Base-by-base conservation (phyloP, 805 yeast species). In the Wickerhamiella vanderwaltii region DNA sequence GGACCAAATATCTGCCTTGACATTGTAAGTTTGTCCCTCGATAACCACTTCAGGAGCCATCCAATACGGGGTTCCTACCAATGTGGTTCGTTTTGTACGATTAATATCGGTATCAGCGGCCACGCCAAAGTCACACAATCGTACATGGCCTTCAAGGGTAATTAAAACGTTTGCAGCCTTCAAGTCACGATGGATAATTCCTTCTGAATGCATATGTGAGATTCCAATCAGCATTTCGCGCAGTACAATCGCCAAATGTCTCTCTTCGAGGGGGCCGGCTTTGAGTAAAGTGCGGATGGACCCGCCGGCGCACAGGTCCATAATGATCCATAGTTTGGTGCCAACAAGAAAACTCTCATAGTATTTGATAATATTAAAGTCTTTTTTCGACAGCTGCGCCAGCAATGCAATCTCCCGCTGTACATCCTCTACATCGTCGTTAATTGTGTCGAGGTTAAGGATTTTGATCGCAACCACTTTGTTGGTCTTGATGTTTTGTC, bases 251-350 rank as follows among this genome's bases (percentile, higher is more conserved):
- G 87, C 79, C 28, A 82, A 75, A 56, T 81, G 79, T 53, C 69
- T 69, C 55, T 91, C 99, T 47, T 86, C 95, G 29, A 93, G 69
- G 28, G 73, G 74, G 0, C 98, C 98, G 0, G 96, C 86, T 53
- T 78, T 74, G 44, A 88, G 55, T 35, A 91, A 64, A 1, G 95
- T 83, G 48, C 98, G 69, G 43, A 84, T 73, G 1, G 94, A 81
- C 0, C 99, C 99, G 12, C 98, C 99, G 1, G 94, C 91, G 61
- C 97, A 88, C 55, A 82, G 75, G 56, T 91, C 99, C 96, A 91
- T 91, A 45, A 91, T 77, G 58, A 91, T 87, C 97, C 98, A 91
- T 28, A 91, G 67, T 53, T 82, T 79, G n/a, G 95, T 80, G 36
- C 88, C 96, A 47, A 77, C 75, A 22, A 93, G 62, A 49, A 80